phyloP scores from a whole-genome alignment of 1,284 basidiomycete species.

The Meira miltonrushii region DNA sequence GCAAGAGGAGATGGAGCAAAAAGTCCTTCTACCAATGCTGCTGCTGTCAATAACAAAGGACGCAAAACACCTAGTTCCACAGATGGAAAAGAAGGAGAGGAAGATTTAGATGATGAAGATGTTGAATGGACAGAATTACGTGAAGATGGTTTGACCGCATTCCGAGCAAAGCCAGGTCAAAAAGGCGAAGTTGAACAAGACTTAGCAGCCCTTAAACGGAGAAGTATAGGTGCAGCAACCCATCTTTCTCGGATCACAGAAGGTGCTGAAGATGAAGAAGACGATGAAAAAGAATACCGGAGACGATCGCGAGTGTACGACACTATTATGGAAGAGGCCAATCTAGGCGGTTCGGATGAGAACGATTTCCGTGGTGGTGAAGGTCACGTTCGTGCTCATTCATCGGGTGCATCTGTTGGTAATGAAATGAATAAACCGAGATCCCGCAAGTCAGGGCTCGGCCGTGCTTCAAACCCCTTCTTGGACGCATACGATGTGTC shows the following conservation, averaged over 20 bases:
- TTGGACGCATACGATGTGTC: neutral
- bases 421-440: neutral
- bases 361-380: neutral
- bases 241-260: conserved; percentile 15
- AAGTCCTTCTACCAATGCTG: neutral
- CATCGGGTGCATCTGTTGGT: too few relatives aligned
- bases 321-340: neutral
- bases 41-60: neutral
- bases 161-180: neutral
- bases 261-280: conserved; percentile 13
- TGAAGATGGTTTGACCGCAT: conserved; percentile 6
- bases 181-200: neutral
- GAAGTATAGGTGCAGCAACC: conserved; percentile 9
- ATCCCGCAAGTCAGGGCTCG: neutral
- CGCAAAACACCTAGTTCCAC: neutral
- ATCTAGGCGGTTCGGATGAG: neutral
- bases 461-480: neutral
- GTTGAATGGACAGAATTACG: conserved; percentile 12
- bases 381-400: too few relatives aligned
- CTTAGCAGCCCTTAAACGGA: conserved; percentile 1
- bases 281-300: neutral
- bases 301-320: neutral
- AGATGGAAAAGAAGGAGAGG: neutral
- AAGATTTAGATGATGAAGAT: conserved; percentile 5
- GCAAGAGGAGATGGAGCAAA: neutral